Conservation (phyloP, 75 land plant species). For the Selaginella moellendorffii region DNA sequence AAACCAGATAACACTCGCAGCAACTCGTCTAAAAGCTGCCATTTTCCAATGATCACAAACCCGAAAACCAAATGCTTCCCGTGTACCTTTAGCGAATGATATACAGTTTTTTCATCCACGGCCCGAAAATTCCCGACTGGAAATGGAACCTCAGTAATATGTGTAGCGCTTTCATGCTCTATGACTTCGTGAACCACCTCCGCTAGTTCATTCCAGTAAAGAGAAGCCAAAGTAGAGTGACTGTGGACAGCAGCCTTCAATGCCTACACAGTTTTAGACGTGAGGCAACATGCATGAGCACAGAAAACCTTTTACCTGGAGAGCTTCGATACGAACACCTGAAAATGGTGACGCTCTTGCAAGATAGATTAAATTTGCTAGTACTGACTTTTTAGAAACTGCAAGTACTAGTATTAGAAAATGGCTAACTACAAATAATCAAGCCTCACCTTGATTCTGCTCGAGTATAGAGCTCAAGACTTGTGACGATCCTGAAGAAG, state of each 20-base stretch:
- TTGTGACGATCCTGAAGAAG: constrained; percentile 45
- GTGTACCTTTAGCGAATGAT: neutral
- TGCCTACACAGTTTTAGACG: too few relatives aligned
- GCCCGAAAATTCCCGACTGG: too few relatives aligned
- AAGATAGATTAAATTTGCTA: constrained; percentile 18
- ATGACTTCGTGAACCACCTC: neutral
- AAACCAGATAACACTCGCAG: neutral
- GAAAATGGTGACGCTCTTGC: constrained; percentile 13
- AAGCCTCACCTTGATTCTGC: too few relatives aligned
- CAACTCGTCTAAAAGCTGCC: neutral
- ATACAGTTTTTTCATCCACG: neutral
- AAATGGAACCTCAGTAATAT: too few relatives aligned
- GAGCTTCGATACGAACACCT: constrained; percentile 24
- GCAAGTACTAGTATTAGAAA: neutral
- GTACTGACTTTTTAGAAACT: neutral
- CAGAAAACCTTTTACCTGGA: constrained; percentile 15
- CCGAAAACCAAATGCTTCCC: too few relatives aligned
- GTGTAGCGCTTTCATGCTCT: neutral
- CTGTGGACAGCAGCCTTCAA: neutral
- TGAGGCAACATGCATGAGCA: neutral
- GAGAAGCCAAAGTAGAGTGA: neutral
- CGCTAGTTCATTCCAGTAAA: neutral
- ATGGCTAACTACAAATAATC: constrained; percentile 5
- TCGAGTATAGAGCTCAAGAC: constrained; percentile 24
- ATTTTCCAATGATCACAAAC: too few relatives aligned